Evolutionary conservation across 345 rosid genomes (phyloP).

Genomic region (Populus simonii): DNA sequence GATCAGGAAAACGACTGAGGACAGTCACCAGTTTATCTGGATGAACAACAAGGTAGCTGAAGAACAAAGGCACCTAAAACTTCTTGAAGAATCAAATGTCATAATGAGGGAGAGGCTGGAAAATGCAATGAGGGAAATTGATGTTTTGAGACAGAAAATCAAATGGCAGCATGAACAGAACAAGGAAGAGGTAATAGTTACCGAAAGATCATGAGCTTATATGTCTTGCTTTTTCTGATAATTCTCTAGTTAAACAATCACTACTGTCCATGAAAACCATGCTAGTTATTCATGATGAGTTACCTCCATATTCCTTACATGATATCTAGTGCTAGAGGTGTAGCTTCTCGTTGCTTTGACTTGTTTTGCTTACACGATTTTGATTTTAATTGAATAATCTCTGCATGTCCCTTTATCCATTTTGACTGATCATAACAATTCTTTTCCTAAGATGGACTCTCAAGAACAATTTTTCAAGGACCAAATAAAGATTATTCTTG

Average conservation of each 20-base stretch:
- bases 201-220: neutral
- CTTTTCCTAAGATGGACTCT: slow-evolving; percentile 48
- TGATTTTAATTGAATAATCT: neutral
- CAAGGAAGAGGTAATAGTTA: slow-evolving; percentile 62
- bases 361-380: neutral
- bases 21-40: slow-evolving; percentile 59
- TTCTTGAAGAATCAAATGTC: slow-evolving; percentile 49
- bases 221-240: neutral
- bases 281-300: neutral
- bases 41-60: slow-evolving; percentile 41
- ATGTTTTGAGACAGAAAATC: slow-evolving; percentile 55
- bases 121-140: slow-evolving; percentile 48
- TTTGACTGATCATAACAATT: neutral
- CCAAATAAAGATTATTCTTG: slow-evolving; percentile 38
- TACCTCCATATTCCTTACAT: neutral
- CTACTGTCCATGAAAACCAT: neutral
- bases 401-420: neutral
- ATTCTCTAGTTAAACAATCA: neutral
- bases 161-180: slow-evolving; percentile 56
- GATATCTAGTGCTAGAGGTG: neutral
- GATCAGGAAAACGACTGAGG: slow-evolving; percentile 57
- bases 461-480: slow-evolving; percentile 69
- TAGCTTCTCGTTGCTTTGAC: neutral
- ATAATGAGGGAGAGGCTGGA: slow-evolving; percentile 54
- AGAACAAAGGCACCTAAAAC: slow-evolving; percentile 36